Conservation (phyloP, 129 eudicot genomes). For the Centaurea solstitialis region DNA sequence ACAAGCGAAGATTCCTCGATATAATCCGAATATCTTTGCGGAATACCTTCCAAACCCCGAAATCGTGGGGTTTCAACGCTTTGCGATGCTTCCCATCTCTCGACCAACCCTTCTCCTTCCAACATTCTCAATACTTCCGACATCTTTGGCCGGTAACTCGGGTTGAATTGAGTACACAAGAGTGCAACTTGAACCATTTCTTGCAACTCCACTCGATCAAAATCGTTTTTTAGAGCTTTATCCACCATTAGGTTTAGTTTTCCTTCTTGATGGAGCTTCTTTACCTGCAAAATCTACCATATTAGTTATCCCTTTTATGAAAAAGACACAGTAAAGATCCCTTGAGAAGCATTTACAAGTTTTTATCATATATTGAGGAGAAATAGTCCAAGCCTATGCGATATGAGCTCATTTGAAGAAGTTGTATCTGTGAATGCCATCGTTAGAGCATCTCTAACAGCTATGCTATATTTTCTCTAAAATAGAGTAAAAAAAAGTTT, state of each 20-base stretch:
- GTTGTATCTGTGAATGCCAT: neutral
- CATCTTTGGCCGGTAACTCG: constrained; percentile 82
- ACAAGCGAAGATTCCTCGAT: constrained; percentile 90
- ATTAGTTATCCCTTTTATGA: neutral
- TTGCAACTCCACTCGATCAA: constrained; percentile 68
- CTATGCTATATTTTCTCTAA: too few relatives aligned
- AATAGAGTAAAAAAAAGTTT: too few relatives aligned
- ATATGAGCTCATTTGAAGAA: neutral
- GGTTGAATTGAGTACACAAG: constrained; percentile 80
- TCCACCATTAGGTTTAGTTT: constrained; percentile 77
- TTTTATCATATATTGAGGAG: too few relatives aligned
- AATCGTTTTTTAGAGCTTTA: constrained; percentile 57
- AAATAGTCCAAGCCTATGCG: neutral
- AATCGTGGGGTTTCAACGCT: constrained; percentile 53
- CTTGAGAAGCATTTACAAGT: too few relatives aligned
- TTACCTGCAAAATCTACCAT: constrained; percentile 51
- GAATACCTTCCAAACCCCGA: constrained; percentile 40
- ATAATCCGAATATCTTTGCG: constrained; percentile 79
- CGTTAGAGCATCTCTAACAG: too few relatives aligned
- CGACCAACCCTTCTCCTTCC: constrained; percentile 93
- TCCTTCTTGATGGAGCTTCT: constrained; percentile 80
- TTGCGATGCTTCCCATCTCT: constrained; percentile 90
- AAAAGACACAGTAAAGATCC: neutral
- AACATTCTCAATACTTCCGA: constrained; percentile 85
- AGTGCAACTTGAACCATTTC: constrained; percentile 94